Percentiles rank a stretch among this genome's conserved stretches.
phyloP scores from a whole-genome alignment of 2,329 filamentous ascomycete species.

The Byssochlamys sp. region DNA sequence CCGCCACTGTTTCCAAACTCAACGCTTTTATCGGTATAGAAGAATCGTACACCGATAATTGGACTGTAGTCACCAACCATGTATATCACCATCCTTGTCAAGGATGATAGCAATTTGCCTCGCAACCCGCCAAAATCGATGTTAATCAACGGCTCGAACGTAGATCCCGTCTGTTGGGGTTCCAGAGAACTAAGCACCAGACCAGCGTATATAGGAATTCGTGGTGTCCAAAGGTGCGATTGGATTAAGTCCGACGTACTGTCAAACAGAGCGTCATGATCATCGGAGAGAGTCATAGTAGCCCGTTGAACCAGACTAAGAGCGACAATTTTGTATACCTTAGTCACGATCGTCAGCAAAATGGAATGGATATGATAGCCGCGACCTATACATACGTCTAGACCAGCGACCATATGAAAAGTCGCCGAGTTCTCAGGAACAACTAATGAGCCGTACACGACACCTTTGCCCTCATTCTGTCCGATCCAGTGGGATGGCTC shows the following conservation, averaged over 20 bases:
- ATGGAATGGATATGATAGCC: no score
- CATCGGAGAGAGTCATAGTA: constrained; percentile 1
- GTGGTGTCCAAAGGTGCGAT: no score
- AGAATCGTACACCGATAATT: constrained; percentile 3
- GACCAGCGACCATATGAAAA: no score
- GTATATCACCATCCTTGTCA: constrained; percentile 5
- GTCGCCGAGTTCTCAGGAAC: no score
- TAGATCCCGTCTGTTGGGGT: background rate
- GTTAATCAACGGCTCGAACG: constrained; percentile 6
- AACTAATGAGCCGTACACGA: no score
- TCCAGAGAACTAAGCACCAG: no score
- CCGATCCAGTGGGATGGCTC: no score
- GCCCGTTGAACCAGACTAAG: background rate
- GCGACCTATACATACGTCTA: no score
- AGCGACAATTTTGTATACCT: background rate
- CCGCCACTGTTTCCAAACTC: constrained; percentile 3
- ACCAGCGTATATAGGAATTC: no score
- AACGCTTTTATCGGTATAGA: constrained; percentile 1
- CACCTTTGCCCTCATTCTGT: no score
- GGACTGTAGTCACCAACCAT: constrained; percentile 1
- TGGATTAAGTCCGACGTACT: no score
- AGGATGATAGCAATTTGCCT: constrained; percentile 1
- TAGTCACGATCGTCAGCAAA: background rate
- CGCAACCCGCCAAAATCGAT: constrained; percentile 7
- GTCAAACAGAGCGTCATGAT: no score